Base-by-base conservation (phyloP, 129 eudicot species). In the Escallonia rubra region DNA sequence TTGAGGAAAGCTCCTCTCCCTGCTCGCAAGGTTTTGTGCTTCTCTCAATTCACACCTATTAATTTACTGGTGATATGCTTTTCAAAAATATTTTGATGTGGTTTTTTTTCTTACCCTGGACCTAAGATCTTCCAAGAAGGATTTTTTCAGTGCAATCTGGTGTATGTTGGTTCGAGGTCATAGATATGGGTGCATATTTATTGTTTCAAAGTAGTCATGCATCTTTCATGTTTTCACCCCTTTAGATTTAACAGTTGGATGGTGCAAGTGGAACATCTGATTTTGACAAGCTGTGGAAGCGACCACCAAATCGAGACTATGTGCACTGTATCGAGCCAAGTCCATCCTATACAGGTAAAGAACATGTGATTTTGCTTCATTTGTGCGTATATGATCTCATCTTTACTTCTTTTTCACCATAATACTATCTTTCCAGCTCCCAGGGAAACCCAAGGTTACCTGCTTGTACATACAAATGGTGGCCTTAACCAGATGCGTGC, bases 401-500 rank as follows among this genome's bases (percentile, higher is more conserved):
- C 55, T 71, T 14, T 51, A 40, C 40, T 23, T 75, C 8, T 53
- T 48, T 61, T 11, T 62, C n/a, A 41, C 8, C 10, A 16, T 70
- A 48, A 23, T 53, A 43, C 63, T 64, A 57, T 82, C 49, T 47
- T 61, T 58, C 58, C 80, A 93, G 98, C 71, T 71, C 87, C 89
- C 47, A 80, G 73, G 64, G 96, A 86, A 64, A 76, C 88, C 64
- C 87, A 82, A 67, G 95, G 99, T 57, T 89, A 94, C 88, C 84
- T 94, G 78, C 85, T 89, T 72, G 99, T 94, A 67, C 88, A 94
- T 79, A 80, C 96, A 63, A 89, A 94, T 83, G 99, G 99, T 12
- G 99, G 99, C 49, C 99, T 94, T 43, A 94, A 94, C 76, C 99
- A 94, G 79, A 94, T 94, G 99, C 89, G 99, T 41, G 95, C 99